Percentiles rank a stretch among this genome's conserved stretches.
Evolutionary conservation across 768 basidiomycete genomes (phyloP).

Genomic region (Lactifluus piperatus): DNA sequence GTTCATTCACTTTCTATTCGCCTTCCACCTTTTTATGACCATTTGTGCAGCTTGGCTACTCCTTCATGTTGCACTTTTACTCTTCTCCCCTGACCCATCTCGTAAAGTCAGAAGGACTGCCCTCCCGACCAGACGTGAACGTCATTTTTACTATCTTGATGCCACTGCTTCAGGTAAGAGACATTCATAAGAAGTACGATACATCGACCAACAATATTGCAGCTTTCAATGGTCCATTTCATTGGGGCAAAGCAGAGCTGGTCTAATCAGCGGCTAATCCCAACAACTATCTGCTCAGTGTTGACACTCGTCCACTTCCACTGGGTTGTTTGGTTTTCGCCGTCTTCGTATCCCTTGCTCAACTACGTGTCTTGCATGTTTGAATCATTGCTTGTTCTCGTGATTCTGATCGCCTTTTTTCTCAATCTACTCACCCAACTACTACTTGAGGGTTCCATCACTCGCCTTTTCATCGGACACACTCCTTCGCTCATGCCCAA

Average conservation of each 20-base stretch:
- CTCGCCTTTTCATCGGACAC: constrained; percentile 50
- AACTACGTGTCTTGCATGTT: constrained; percentile 69
- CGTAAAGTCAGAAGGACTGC: constrained; percentile 34
- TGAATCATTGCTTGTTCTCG: constrained; percentile 50
- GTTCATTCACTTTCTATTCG: background rate
- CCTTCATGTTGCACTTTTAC: constrained; percentile 68
- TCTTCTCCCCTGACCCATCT: constrained; percentile 53
- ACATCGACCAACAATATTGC: background rate
- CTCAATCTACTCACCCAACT: constrained; percentile 62
- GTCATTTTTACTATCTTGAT: constrained; percentile 63
- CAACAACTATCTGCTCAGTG: constrained; percentile 53
- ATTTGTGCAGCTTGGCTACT: constrained; percentile 54
- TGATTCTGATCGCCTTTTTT: constrained; percentile 48
- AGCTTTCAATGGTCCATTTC: constrained; percentile 58
- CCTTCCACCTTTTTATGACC: background rate
- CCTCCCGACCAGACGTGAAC: constrained; percentile 64
- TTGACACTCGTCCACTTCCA: constrained; percentile 63
- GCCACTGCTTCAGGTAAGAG: constrained; percentile 59
- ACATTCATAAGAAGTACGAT: background rate
- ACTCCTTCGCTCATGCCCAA: constrained; percentile 36
- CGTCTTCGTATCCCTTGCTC: constrained; percentile 53
- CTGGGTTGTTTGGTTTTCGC: constrained; percentile 42
- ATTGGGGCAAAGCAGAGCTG: constrained; percentile 55
- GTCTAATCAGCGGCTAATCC: constrained; percentile 60
- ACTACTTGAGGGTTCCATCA: constrained; percentile 48